Base-by-base conservation (phyloP, 345 rosid species). In the Eutrema heterophyllum region DNA sequence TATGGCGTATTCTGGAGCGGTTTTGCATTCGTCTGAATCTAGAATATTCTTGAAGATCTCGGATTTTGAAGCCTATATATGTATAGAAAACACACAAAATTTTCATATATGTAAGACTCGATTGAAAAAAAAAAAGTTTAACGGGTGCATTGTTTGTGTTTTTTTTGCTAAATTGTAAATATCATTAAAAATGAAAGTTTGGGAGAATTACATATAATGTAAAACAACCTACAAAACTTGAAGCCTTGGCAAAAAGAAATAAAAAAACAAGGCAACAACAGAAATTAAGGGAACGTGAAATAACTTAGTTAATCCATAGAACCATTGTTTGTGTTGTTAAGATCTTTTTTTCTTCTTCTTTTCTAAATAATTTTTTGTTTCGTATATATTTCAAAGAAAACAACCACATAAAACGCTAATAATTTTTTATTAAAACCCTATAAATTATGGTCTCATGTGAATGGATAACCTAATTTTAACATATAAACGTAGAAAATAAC, bases 11-110 rank as follows among this genome's bases (percentile, higher is more conserved):
- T 78, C 78, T 56, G 87, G 83, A 3, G 90, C 80, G 27, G 93
- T 85, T 75, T 88, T 89, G 88, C 83, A 89, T 2, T 63, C 40
- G 35, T 89, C 97, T 8, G 94, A 83, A 70, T 84, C 89, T 15
- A 94, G 63, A 83, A 88, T 82, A 67, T 86, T 85, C 78, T 83
- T 89, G 67, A 93, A 93, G 57, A 93, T 86, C 72, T 82, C 89
- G 12, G 97, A 93, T 82, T 90, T 91, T 52, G 91, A 82, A 53
- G 97, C 96, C 97, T 91, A 48, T 32, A 59, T 24, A 74, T 36
- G 66, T 36, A 48, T 39, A 51, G 0, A 12, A 73, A 53, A 8
- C 12, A 71, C 52, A 18, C 35, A 56, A 10, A 16, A 29, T n/a
- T 9, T 70, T 27, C 35, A 10, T 27, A 14, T 16, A 43, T 41